Evolutionary conservation across 2,329 filamentous ascomycete species (phyloP).

Genomic region (Diaporthe helianthi): DNA sequence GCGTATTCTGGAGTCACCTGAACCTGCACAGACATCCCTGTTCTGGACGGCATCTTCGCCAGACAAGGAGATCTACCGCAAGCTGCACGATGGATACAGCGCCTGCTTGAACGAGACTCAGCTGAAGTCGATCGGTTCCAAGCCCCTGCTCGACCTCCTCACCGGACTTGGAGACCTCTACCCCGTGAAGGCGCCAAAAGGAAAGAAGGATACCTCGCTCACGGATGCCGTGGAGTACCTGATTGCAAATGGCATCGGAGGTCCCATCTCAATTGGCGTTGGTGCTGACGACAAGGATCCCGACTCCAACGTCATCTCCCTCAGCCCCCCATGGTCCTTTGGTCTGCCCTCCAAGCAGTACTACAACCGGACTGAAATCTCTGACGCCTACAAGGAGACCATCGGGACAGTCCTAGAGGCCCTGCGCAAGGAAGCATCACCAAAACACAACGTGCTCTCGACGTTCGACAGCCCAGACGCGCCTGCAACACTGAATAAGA

Average conservation of each 20-base stretch:
- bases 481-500: slow-evolving; percentile 37
- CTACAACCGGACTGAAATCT: slow-evolving; percentile 61
- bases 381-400: slow-evolving; percentile 57
- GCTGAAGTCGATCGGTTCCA: slow-evolving; percentile 60
- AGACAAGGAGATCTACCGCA: slow-evolving; percentile 70
- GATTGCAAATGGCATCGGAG: slow-evolving; percentile 40
- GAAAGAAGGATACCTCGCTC: slow-evolving; percentile 5
- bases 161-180: slow-evolving; percentile 52
- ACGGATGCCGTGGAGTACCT: slow-evolving; percentile 56
- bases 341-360: slow-evolving; percentile 69
- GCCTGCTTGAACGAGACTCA: slow-evolving; percentile 69
- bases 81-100: slow-evolving; percentile 68
- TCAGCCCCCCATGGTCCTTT: slow-evolving; percentile 55
- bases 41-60: slow-evolving; percentile 50
- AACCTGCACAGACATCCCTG: slow-evolving; percentile 47
- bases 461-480: slow-evolving; percentile 40
- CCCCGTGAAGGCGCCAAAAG: slow-evolving; percentile 22
- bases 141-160: slow-evolving; percentile 65
- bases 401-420: slow-evolving; percentile 49
- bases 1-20: slow-evolving; percentile 67
- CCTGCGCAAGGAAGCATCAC: slow-evolving; percentile 21
- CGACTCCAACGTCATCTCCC: slow-evolving; percentile 45
- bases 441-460: slow-evolving; percentile 4
- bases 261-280: slow-evolving; percentile 51
- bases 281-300: slow-evolving; percentile 54